Percentiles rank a stretch among this genome's conserved stretches.
phyloP scores from a whole-genome alignment of 2,329 filamentous ascomycete genomes.

The Claviceps humidiphila region DNA sequence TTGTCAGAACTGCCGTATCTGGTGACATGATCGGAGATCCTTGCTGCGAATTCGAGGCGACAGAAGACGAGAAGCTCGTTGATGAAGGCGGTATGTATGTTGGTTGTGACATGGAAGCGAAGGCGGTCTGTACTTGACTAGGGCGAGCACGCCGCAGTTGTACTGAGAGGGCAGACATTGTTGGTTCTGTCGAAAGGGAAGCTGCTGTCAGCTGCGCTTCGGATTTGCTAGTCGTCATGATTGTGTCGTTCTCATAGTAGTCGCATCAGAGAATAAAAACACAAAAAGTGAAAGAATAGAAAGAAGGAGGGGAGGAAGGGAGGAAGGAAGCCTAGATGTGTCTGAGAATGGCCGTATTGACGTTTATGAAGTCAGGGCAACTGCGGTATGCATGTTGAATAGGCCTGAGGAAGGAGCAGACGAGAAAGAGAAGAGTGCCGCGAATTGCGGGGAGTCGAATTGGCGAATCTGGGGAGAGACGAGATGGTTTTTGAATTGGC shows the following conservation, averaged over 20 bases:
- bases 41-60: conserved; percentile 40
- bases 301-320: conserved; percentile 10
- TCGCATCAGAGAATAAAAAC: conserved; percentile 7
- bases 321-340: conserved; percentile 9
- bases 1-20: conserved; percentile 37
- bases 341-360: conserved; percentile 20
- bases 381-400: conserved; percentile 23
- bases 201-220: conserved; percentile 13
- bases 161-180: conserved; percentile 29
- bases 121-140: conserved; percentile 33
- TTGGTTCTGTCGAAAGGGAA: conserved; percentile 16
- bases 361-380: conserved; percentile 23
- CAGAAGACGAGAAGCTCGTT: conserved; percentile 38
- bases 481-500: conserved; percentile 2
- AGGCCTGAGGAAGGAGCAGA: conserved; percentile 13
- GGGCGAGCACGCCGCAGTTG: conserved; percentile 30
- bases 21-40: conserved; percentile 46
- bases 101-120: conserved; percentile 15
- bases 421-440: not conserved
- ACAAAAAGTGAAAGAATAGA: not conserved
- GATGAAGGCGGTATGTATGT: conserved; percentile 33
- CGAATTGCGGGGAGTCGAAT: conserved; percentile 8
- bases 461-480: conserved; percentile 4
- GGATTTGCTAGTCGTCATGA: conserved; percentile 13
- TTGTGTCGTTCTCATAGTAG: conserved; percentile 10